Evolutionary conservation across 805 yeast species (phyloP), one percentile per base, ranked within the genome.

Genomic region (Ogataea methylovora): DNA sequence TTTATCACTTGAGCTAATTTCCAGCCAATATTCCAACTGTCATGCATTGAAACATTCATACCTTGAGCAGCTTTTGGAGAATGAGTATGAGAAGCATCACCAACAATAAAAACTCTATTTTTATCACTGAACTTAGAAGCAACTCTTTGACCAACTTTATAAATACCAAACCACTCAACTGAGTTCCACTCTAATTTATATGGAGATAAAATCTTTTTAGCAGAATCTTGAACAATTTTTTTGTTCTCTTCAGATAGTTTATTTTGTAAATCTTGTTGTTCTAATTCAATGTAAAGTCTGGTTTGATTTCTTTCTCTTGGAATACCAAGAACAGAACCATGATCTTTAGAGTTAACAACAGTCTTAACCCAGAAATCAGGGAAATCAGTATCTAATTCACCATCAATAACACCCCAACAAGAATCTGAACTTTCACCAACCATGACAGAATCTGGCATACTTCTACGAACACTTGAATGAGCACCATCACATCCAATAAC

Each of bases 341-440:
- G 30, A 17, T 41, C 45, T 13, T 38, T 42, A 11, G 63, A 56
- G 24, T 51, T 57, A 26, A 58, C 50, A 10, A 59, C 63, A 35
- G 59, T 46, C 22, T 56, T 45, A 26, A 40, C 48, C 42, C 63
- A 43, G 33, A 59, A 43, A 43, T 59, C 63, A 3, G 64, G 64
- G 45, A 59, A 58, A 33, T 58, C 46, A 1, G 63, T 56, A 11
- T 45, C 38, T 12, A 58, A 51, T 20, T 51, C 61, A 15, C 56
- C 56, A 39, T 59, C 64, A 36, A 59, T 41, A 11, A 59, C 63
- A 14, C 62, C 63, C 63, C 63, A 59, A 17, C 54, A 48, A 30
- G 42, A 46, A 40, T 58, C 63, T n/a, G 63, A 45, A 13, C 52
- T 39, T 33, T 59, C 63, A 18, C 63, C 63, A 12, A 47, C 47